These are phyloP conservation scores for Parietaria judaica DNA, from an alignment of 306 rosid species.

Conservation along the genomic window DNA sequence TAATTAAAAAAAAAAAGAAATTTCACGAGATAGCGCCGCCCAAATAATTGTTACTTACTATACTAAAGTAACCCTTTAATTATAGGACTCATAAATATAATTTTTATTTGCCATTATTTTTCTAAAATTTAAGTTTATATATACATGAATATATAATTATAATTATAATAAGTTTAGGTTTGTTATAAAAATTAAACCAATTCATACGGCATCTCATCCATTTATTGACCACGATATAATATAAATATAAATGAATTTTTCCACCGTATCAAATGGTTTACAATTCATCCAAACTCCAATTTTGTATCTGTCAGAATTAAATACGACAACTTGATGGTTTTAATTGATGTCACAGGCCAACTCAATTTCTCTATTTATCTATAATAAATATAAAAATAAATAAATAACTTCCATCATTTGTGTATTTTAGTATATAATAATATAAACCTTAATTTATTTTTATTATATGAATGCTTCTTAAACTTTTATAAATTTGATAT, in stretches of 20 bases:
- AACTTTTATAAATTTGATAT: no score
- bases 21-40: constrained; percentile 7
- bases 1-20: background rate
- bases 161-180: no score
- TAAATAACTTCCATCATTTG: no score
- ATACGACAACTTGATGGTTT: background rate
- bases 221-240: no score
- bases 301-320: background rate
- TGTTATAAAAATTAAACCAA: no score
- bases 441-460: no score
- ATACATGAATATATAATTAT: no score
- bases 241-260: background rate
- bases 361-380: background rate
- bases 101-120: background rate
- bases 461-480: no score
- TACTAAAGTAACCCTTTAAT: background rate
- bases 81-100: background rate
- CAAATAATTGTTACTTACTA: background rate
- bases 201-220: no score
- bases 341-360: constrained; percentile 6
- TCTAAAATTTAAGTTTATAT: no score
- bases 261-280: background rate
- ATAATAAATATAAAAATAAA: no score
- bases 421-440: no score
- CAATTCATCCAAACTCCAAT: background rate